Percentiles rank a stretch among this genome's conserved stretches.
Evolutionary conservation across 352 stramenopile genomes (phyloP).

Genomic region (Globisporangium rhizosaccharum): DNA sequence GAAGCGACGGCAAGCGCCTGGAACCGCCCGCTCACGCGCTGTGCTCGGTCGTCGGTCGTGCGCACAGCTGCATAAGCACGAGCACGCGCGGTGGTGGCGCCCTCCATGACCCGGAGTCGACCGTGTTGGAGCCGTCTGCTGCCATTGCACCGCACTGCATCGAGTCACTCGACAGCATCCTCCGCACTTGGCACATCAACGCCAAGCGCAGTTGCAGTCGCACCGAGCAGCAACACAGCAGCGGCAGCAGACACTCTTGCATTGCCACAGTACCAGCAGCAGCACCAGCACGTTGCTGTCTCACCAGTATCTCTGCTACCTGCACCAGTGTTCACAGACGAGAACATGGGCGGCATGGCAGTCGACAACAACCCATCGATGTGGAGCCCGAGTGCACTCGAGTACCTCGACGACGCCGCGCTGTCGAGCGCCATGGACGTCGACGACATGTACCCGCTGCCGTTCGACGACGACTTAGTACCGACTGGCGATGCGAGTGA

Average conservation of each 20-base stretch:
- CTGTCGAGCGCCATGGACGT: slow-evolving; percentile 5
- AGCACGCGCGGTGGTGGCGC: not conserved
- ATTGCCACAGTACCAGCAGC: not conserved
- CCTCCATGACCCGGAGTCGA: not conserved
- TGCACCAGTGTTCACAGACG: not conserved
- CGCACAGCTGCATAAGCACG: not conserved
- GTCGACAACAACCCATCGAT: slow-evolving; percentile 2
- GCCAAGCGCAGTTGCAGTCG: not conserved
- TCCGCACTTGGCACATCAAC: no score
- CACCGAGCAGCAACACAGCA: not conserved
- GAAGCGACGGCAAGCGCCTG: not conserved
- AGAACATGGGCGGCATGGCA: slow-evolving; percentile 6
- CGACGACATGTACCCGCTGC: slow-evolving; percentile 3
- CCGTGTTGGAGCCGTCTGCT: slow-evolving; percentile 1
- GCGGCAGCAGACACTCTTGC: not conserved
- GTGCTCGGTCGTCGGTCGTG: no score
- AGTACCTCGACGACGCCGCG: slow-evolving; percentile 5
- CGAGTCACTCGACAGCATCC: not conserved
- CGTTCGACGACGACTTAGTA: not conserved
- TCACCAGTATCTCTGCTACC: not conserved
- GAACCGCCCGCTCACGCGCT: not conserved
- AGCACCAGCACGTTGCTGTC: not conserved
- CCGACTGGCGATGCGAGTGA: not conserved
- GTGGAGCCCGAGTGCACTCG: slow-evolving; percentile 12
- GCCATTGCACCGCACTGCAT: not conserved